Evolutionary conservation across 352 stramenopile species (phyloP).

Genomic region (Peronospora belbahrii): DNA sequence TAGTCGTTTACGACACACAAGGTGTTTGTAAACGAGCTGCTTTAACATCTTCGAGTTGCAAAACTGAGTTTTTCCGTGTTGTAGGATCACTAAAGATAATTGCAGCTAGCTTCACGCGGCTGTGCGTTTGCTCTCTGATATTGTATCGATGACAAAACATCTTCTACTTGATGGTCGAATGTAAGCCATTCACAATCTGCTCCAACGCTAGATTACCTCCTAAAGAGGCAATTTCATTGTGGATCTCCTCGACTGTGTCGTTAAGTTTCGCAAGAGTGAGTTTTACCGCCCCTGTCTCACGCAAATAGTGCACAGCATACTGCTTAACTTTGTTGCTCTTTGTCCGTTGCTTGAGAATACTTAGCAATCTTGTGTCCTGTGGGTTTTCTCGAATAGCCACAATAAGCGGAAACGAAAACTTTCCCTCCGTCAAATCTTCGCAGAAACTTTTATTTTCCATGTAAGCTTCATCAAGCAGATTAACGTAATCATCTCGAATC

Average conservation of each 20-base stretch:
- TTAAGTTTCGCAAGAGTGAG: conserved; percentile 57
- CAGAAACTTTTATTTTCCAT: conserved; percentile 97
- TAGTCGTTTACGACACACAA: no score
- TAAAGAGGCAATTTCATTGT: conserved; percentile 35
- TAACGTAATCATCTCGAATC: conserved; percentile 97
- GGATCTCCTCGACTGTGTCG: conserved; percentile 37
- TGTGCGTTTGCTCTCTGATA: background rate
- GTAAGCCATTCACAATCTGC: conserved; percentile 43
- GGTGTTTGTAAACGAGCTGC: no score
- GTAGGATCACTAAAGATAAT: no score
- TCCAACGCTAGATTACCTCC: conserved; percentile 56
- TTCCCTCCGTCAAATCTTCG: conserved; percentile 96
- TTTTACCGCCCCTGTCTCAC: conserved; percentile 50
- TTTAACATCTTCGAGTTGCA: no score
- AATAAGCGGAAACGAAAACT: conserved; percentile 92
- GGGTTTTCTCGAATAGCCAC: conserved; percentile 59
- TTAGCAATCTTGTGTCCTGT: conserved; percentile 86
- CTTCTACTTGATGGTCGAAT: conserved; percentile 41
- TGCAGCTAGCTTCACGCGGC: no score
- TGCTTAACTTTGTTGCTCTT: conserved; percentile 93
- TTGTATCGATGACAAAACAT: background rate
- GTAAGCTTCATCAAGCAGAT: conserved; percentile 92
- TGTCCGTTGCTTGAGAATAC: conserved; percentile 95
- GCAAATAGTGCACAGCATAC: conserved; percentile 87
- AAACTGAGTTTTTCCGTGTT: no score